These are phyloP conservation scores for Penicillium sumatraense DNA, from an alignment of 2,329 filamentous ascomycete species.

Conservation along the genomic window DNA sequence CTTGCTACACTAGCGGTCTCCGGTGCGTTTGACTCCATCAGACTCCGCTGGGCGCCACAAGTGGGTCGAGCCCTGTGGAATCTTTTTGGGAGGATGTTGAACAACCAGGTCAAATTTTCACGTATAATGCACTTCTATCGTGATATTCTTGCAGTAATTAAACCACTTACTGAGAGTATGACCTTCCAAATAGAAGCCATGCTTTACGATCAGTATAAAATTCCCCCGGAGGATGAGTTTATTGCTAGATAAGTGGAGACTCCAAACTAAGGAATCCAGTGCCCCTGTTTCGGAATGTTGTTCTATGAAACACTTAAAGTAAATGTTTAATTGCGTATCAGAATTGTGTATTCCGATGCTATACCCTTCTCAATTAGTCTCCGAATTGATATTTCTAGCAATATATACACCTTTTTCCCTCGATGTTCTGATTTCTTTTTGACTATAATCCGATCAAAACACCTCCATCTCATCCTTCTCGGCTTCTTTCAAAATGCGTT, in stretches of 20 bases:
- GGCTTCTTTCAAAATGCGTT: slow-evolving; percentile 12
- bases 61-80: too few relatives aligned
- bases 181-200: too few relatives aligned
- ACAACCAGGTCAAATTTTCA: too few relatives aligned
- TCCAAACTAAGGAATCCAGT: neutral
- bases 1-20: neutral
- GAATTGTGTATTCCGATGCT: neutral
- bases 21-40: neutral
- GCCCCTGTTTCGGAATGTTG: neutral
- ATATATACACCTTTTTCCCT: neutral
- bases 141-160: too few relatives aligned
- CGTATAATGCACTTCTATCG: too few relatives aligned
- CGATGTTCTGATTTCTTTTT: neutral
- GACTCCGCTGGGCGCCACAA: too few relatives aligned
- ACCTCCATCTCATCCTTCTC: neutral
- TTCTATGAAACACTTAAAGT: neutral
- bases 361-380: neutral
- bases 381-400: neutral
- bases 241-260: neutral
- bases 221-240: neutral
- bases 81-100: too few relatives aligned
- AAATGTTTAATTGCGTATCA: neutral
- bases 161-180: too few relatives aligned
- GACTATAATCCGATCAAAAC: neutral
- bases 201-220: neutral